phyloP scores from a whole-genome alignment of 768 basidiomycete genomes.

The Leucosporidium yakuticum region DNA sequence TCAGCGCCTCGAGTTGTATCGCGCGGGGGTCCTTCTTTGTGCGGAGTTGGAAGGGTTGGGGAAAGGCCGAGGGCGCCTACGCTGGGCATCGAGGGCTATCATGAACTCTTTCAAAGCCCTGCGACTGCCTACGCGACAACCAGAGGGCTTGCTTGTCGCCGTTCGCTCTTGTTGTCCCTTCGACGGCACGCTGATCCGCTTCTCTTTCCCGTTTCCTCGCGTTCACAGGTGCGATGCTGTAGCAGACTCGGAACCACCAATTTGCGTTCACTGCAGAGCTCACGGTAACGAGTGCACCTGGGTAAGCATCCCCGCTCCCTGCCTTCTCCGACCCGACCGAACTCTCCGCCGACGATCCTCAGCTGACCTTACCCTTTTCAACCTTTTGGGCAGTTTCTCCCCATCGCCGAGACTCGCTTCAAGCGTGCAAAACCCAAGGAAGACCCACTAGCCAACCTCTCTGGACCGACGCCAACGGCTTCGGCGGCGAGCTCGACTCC shows the following conservation, averaged over 20 bases:
- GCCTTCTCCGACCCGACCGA: not conserved
- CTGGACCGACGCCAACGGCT: not conserved
- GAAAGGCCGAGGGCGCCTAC: slow-evolving; percentile 11
- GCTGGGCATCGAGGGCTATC: slow-evolving; percentile 40
- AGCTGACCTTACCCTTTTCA: not conserved
- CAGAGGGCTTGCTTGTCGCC: too few species aligned
- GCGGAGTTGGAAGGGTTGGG: slow-evolving; percentile 17
- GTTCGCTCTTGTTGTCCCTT: too few species aligned
- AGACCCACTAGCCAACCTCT: slow-evolving; percentile 46
- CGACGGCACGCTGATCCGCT: slow-evolving; percentile 17
- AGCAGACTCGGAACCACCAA: slow-evolving; percentile 63
- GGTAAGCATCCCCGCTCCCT: slow-evolving; percentile 15
- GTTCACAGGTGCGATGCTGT: slow-evolving; percentile 71
- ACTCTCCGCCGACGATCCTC: not conserved
- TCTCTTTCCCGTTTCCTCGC: not conserved
- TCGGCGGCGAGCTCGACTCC: not conserved
- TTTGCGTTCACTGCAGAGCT: slow-evolving; percentile 91
- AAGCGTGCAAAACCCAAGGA: slow-evolving; percentile 89
- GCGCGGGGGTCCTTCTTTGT: not conserved
- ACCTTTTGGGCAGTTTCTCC: slow-evolving; percentile 57
- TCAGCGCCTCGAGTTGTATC: not conserved
- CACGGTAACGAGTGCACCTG: slow-evolving; percentile 98
- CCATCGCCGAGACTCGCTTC: slow-evolving; percentile 97
- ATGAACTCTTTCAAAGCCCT: not conserved
- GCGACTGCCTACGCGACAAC: too few species aligned